Evolutionary conservation across 192 early-diverging fungal genomes (phyloP).

Genomic region (Entomortierella chlamydospora): DNA sequence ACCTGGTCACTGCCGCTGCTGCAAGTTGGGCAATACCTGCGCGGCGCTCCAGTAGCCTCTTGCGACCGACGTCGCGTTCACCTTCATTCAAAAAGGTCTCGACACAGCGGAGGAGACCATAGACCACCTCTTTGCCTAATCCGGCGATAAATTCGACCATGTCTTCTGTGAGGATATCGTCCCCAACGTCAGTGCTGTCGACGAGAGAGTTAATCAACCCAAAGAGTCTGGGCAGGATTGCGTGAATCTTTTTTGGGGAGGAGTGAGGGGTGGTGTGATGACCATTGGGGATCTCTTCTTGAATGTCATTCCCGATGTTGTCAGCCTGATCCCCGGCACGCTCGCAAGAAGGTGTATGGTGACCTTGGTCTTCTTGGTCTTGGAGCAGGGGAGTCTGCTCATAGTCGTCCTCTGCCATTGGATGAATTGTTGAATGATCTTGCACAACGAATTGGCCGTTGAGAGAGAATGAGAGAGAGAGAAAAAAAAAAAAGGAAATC

Average conservation of each 20-base stretch:
- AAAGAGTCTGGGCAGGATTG: slow-evolving; percentile 49
- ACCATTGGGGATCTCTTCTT: slow-evolving; percentile 49
- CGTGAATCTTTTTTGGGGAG: slow-evolving; percentile 43
- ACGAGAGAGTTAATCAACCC: slow-evolving; percentile 46
- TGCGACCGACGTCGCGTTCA: slow-evolving; percentile 41
- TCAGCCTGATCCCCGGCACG: slow-evolving; percentile 10
- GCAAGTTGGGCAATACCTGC: slow-evolving; percentile 32
- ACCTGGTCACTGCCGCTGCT: slow-evolving; percentile 39
- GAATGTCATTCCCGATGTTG: slow-evolving; percentile 33
- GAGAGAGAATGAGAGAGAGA: background rate
- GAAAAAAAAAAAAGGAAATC: background rate
- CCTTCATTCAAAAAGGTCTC: slow-evolving; percentile 43
- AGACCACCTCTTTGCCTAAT: slow-evolving; percentile 47
- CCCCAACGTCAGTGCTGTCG: slow-evolving; percentile 30
- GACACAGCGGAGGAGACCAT: slow-evolving; percentile 44
- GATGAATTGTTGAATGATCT: no score
- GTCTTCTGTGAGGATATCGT: slow-evolving; percentile 44
- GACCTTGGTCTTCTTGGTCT: slow-evolving; percentile 4
- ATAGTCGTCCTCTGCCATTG: slow-evolving; percentile 39
- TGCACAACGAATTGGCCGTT: background rate
- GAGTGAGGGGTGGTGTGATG: slow-evolving; percentile 27
- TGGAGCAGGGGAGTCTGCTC: slow-evolving; percentile 36
- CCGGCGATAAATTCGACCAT: slow-evolving; percentile 43
- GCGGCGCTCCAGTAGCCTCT: slow-evolving; percentile 33
- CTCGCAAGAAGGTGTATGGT: background rate